phyloP scores from a whole-genome alignment of 108 stramenopile species.

The Cyclostephanos tholiformis region DNA sequence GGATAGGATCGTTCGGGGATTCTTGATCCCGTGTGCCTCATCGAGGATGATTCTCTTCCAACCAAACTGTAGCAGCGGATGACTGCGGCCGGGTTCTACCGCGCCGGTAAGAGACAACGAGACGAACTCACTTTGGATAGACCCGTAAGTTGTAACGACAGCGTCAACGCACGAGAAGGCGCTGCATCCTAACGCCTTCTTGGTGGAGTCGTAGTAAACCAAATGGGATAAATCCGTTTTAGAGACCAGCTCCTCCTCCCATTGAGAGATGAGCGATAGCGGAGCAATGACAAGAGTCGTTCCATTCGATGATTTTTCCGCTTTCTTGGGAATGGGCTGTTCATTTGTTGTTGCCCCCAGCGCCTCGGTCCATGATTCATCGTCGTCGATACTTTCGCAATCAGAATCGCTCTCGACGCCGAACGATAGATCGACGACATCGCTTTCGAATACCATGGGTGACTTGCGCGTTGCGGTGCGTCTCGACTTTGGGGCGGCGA shows the following conservation, averaged over 20 bases:
- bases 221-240: conserved; percentile 69
- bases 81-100: conserved; percentile 15
- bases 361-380: conserved; percentile 20
- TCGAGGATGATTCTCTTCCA: conserved; percentile 84
- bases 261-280: conserved; percentile 77
- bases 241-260: conserved; percentile 81
- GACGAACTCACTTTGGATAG: conserved; percentile 48
- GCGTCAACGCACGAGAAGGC: conserved; percentile 69
- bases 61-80: conserved; percentile 46
- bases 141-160: conserved; percentile 79
- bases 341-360: background rate
- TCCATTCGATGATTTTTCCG: background rate
- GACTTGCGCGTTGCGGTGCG: background rate
- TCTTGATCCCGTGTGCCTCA: conserved; percentile 82
- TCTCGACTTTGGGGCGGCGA: background rate
- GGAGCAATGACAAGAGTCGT: conserved; percentile 84
- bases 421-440: conserved; percentile 34
- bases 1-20: conserved; percentile 68
- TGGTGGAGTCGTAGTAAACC: conserved; percentile 64
- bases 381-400: background rate
- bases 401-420: conserved; percentile 24
- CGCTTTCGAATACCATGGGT: background rate
- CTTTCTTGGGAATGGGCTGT: conserved; percentile 2
- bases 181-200: conserved; percentile 5
- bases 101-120: conserved; percentile 14